Percentiles rank a stretch among this genome's conserved stretches.
These are phyloP conservation scores for Diutina ranongensis DNA, from an alignment of 1,139 yeast genomes.

Conservation along the genomic window DNA sequence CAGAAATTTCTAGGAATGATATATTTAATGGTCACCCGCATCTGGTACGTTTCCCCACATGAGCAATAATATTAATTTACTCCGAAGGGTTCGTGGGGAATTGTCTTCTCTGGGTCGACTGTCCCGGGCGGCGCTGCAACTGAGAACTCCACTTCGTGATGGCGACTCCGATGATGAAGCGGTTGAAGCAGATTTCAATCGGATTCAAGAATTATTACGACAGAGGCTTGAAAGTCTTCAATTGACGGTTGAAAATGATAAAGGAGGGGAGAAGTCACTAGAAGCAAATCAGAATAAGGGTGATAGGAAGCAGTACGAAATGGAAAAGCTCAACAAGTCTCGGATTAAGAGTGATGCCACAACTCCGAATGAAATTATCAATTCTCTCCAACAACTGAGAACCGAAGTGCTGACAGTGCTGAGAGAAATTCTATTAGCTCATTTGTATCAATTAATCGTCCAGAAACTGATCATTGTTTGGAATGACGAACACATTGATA, in stretches of 20 bases:
- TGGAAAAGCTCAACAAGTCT: conserved; percentile 20
- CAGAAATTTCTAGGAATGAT: no score
- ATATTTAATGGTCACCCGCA: no score
- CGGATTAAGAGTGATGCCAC: conserved; percentile 27
- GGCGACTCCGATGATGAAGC: conserved; percentile 34
- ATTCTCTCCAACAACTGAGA: conserved; percentile 28
- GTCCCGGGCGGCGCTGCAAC: conserved; percentile 6
- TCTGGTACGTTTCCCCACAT: neutral
- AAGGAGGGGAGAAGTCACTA: conserved; percentile 11
- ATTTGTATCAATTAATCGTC: conserved; percentile 36
- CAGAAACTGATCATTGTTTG: conserved; percentile 28
- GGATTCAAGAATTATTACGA: conserved; percentile 29
- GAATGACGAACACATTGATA: conserved; percentile 27
- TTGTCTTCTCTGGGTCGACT: conserved; percentile 3
- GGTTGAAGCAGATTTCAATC: conserved; percentile 28
- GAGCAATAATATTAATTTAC: neutral
- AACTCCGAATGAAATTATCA: conserved; percentile 29
- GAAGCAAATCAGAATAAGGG: conserved; percentile 9
- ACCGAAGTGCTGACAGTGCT: conserved; percentile 36
- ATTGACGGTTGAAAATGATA: conserved; percentile 12
- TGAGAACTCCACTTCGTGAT: conserved; percentile 31
- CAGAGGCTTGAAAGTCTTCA: conserved; percentile 26
- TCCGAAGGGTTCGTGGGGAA: conserved; percentile 1
- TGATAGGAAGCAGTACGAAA: conserved; percentile 21
- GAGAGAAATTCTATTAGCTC: conserved; percentile 41